Evolutionary conservation across 108 stramenopile species (phyloP), one percentile per base, ranked within the genome.

Genomic region (Hondaea fermentalgiana): DNA sequence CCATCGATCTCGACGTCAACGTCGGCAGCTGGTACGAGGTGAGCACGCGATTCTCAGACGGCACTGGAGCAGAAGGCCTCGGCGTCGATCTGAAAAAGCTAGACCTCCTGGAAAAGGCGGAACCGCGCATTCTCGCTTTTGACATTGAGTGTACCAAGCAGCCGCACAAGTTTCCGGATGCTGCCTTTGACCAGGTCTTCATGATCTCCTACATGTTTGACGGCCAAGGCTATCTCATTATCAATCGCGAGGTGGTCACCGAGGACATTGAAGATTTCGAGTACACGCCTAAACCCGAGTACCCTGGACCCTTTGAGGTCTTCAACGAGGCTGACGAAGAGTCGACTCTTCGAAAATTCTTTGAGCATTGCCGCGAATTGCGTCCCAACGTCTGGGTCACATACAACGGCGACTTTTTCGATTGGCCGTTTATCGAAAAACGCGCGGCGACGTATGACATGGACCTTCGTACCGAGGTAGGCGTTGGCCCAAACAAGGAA

Each of bases 171-270:
- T 99, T 99, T 92, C 99, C 99, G 16, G 95, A 97, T 91, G 96
- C 98, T 16, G 95, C 96, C 29, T 88, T 93, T 3, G 99, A 99
- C 95, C 91, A 94, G 87, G 96, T 98, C 59, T 99, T 98, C 93
- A 99, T 99, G 99, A 98, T 99, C 95, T 99, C 99, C 35, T 98
- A 98, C 95, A 99, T 99, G 99, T 93, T 98, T 25, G 92, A 96
- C 72, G 95, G 96, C 5, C 95, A 96, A 88, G 99, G 99, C 19
- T 98, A 94, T 87, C 92, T 99, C 17, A 94, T 99, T 72, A 91
- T 96, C 60, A 95, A 94, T 64, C 94, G 97, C 19, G 93, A 94
- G 83, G 95, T 99, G 58, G 98, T 99, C 28, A 93, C 94, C 19
- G 92, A 96, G 91, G 97, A 99, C 92, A 94, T 99, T 53, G 92